A percentile compares a stretch with the other conserved stretches of the same genome.
These are phyloP conservation scores for Lagenidium giganteum DNA, from an alignment of 352 stramenopile species.

Conservation along the genomic window DNA sequence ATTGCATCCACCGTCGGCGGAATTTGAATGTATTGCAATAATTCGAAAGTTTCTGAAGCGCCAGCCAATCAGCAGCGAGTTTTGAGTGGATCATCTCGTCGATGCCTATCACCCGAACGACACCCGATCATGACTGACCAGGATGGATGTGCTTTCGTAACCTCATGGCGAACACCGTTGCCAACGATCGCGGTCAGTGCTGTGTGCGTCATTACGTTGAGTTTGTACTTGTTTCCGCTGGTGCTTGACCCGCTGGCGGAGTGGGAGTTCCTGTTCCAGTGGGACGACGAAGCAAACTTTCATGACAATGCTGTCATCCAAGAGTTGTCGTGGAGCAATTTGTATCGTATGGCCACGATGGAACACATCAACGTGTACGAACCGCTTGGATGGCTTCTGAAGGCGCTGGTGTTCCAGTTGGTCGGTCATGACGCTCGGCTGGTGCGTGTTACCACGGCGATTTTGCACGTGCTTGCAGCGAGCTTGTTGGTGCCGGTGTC, in stretches of 20 bases:
- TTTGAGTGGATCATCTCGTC: too few relatives aligned
- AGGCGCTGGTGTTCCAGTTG: conserved; percentile 32
- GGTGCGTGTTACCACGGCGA: conserved; percentile 33
- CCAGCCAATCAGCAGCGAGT: too few relatives aligned
- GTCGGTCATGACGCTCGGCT: conserved; percentile 30
- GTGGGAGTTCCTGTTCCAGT: conserved; percentile 49
- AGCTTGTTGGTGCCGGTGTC: conserved; percentile 22
- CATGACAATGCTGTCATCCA: conserved; percentile 41
- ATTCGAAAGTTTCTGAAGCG: too few relatives aligned
- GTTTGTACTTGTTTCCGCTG: conserved; percentile 12
- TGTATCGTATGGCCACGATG: conserved; percentile 45
- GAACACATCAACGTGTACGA: conserved; percentile 66
- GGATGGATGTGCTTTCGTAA: too few relatives aligned
- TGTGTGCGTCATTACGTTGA: conserved; percentile 1
- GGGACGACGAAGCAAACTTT: conserved; percentile 63
- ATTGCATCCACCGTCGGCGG: too few relatives aligned
- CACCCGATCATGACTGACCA: too few relatives aligned
- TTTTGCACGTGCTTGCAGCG: conserved; percentile 30
- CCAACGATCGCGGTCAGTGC: too few relatives aligned
- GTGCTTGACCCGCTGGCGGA: conserved; percentile 6
- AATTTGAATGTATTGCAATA: too few relatives aligned
- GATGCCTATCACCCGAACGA: too few relatives aligned
- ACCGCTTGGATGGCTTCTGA: conserved; percentile 59
- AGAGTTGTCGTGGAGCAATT: conserved; percentile 21
- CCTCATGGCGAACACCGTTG: too few relatives aligned